Conservation (phyloP, 2,329 filamentous ascomycete species). For the Albifimbria verrucaria region DNA sequence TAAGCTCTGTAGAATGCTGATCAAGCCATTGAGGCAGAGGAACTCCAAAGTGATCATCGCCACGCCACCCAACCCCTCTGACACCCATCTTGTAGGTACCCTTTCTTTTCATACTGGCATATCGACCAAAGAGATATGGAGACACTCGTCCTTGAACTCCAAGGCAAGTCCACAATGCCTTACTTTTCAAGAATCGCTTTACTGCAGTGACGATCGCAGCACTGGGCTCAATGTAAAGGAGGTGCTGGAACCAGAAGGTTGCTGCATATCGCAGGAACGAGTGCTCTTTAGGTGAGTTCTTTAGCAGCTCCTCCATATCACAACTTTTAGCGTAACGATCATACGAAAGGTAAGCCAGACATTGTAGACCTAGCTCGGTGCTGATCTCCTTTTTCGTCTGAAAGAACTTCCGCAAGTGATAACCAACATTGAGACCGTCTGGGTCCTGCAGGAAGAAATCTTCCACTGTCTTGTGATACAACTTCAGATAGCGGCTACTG, state of each 20-base stretch:
- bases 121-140: not conserved
- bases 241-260: not conserved
- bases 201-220: not conserved
- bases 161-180: slow-evolving; percentile 1
- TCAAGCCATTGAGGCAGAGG: not conserved
- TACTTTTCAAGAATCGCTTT: not conserved
- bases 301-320: not conserved
- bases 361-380: not conserved
- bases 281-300: not conserved
- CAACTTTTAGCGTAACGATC: not conserved
- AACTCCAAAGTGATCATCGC: not conserved
- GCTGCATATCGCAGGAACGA: slow-evolving; percentile 1
- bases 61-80: not conserved
- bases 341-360: not conserved
- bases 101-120: not conserved
- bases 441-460: not conserved
- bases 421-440: not conserved
- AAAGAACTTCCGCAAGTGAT: not conserved
- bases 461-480: slow-evolving; percentile 1
- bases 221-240: not conserved
- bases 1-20: not conserved
- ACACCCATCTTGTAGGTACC: not conserved
- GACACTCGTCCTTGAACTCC: not conserved
- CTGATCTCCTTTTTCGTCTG: not conserved
- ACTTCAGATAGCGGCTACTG: not conserved